Evolutionary conservation across 176 grass and related monocot genomes (phyloP).

Genomic region (Aegilops umbellulata): DNA sequence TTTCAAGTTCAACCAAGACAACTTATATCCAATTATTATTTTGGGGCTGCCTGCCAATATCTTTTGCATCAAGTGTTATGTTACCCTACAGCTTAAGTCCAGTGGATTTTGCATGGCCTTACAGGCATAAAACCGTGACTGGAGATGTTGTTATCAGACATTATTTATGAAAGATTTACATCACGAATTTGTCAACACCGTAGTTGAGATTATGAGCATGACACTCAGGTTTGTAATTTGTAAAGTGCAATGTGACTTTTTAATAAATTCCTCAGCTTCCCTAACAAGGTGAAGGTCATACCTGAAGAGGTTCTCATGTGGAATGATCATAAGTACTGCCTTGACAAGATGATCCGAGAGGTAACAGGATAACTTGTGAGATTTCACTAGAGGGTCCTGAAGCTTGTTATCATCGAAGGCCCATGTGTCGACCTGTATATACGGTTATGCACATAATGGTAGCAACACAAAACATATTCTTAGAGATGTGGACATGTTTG

Average conservation of each 20-base stretch:
- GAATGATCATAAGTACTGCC: background rate
- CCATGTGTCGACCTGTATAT: background rate
- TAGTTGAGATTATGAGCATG: background rate
- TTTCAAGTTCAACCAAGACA: background rate
- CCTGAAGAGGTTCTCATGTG: background rate
- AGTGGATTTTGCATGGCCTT: background rate
- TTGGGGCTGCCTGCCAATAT: background rate
- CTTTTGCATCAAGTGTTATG: no score
- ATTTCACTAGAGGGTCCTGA: background rate
- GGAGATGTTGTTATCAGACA: background rate
- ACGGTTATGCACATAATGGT: background rate
- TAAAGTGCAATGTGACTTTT: background rate
- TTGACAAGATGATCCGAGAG: background rate
- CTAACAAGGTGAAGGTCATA: background rate
- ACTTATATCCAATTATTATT: background rate
- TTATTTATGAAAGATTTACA: background rate
- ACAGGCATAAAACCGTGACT: background rate
- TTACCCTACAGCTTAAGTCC: background rate
- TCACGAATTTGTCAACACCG: background rate
- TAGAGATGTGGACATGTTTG: background rate
- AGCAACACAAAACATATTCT: background rate
- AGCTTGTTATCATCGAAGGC: constrained; percentile 6
- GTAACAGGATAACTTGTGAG: background rate
- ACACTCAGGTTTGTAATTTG: background rate
- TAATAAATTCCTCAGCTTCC: background rate